Evolutionary conservation across 208 protist genomes (phyloP).

Genomic region (Wallacemonas sp.): DNA sequence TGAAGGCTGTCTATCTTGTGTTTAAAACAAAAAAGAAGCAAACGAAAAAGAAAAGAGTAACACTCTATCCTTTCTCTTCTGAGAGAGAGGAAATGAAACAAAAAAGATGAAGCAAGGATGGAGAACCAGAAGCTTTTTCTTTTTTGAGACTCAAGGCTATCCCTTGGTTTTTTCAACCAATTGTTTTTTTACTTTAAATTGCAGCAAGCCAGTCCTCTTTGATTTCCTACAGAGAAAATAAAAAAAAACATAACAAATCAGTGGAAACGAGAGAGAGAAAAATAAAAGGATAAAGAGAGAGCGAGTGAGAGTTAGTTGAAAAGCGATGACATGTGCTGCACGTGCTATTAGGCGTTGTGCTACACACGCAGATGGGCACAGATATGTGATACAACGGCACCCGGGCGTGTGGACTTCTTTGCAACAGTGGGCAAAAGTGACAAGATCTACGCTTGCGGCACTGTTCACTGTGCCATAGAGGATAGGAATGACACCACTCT

Average conservation of each 20-base stretch:
- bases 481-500: too few species aligned
- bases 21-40: too few species aligned
- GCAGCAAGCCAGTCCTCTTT: too few species aligned
- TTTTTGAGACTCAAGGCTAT: not conserved
- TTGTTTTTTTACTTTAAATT: conserved; percentile 2
- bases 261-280: conserved; percentile 6
- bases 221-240: conserved; percentile 21
- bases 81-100: conserved; percentile 1
- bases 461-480: too few species aligned
- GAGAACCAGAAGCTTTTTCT: conserved; percentile 1
- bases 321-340: not conserved
- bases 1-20: too few species aligned
- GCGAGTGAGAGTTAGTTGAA: not conserved
- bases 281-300: conserved; percentile 10
- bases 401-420: too few species aligned
- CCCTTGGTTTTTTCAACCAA: not conserved
- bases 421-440: too few species aligned
- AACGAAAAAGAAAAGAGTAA: not conserved
- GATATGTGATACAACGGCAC: too few species aligned
- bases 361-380: too few species aligned
- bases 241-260: conserved; percentile 15
- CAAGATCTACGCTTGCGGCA: too few species aligned
- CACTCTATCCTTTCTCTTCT: not conserved
- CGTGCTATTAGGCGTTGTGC: too few species aligned
- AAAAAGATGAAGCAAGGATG: conserved; percentile 3